Percentiles rank a stretch among this genome's conserved stretches.
Conservation (phyloP, 2,329 filamentous ascomycete genomes). For the Nigrograna mackinnonii region DNA sequence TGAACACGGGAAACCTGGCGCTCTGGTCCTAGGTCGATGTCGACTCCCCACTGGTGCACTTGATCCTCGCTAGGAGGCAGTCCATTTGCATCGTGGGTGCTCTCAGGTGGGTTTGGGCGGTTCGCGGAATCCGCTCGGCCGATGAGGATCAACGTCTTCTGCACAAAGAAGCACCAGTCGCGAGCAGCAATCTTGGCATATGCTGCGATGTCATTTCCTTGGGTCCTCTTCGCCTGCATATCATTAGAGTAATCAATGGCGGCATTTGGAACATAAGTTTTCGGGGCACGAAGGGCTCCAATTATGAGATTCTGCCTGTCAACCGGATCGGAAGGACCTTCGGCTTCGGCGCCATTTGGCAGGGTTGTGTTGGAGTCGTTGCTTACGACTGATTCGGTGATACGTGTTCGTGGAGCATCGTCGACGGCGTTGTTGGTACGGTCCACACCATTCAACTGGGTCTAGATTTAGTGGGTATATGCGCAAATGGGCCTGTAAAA, state of each 20-base stretch:
- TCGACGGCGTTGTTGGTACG: constrained; percentile 21
- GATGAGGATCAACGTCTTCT: constrained; percentile 74
- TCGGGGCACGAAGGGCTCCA: constrained; percentile 46
- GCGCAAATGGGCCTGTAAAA: neutral
- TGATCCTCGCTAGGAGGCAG: constrained; percentile 25
- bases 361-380: constrained; percentile 46
- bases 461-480: constrained; percentile 13
- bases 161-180: constrained; percentile 85
- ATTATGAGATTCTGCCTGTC: constrained; percentile 42
- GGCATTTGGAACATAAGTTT: constrained; percentile 56
- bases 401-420: constrained; percentile 30
- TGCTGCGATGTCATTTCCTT: constrained; percentile 55
- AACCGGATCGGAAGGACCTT: constrained; percentile 31
- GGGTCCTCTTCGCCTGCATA: constrained; percentile 47
- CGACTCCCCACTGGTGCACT: constrained; percentile 56
- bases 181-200: constrained; percentile 82
- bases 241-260: constrained; percentile 60
- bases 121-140: constrained; percentile 57
- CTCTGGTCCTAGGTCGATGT: constrained; percentile 76
- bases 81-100: constrained; percentile 28
- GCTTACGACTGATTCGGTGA: constrained; percentile 42
- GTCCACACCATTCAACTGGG: constrained; percentile 39
- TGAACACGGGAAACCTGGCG: constrained; percentile 55
- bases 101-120: constrained; percentile 30
- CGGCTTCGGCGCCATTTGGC: constrained; percentile 34